A percentile compares a stretch with the other conserved stretches of the same genome.
Conservation (phyloP, 352 stramenopile genomes). For the Phytophthora constricta region DNA sequence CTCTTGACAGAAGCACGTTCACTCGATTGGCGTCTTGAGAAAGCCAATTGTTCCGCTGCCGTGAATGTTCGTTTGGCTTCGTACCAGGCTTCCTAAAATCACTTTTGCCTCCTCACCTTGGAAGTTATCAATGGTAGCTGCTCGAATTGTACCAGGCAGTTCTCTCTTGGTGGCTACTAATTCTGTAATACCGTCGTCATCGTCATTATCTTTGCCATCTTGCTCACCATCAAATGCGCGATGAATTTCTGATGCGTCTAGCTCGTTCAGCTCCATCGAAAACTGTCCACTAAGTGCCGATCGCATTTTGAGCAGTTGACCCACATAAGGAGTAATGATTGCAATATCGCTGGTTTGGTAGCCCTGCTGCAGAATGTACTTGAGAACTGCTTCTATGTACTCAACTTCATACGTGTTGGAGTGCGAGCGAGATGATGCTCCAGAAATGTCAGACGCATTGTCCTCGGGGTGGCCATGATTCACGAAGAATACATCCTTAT, state of each 20-base stretch:
- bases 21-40: constrained; percentile 69
- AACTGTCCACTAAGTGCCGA: constrained; percentile 46
- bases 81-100: constrained; percentile 72
- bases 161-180: constrained; percentile 38
- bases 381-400: constrained; percentile 67
- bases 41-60: constrained; percentile 68
- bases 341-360: constrained; percentile 69
- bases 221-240: constrained; percentile 41
- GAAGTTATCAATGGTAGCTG: constrained; percentile 74
- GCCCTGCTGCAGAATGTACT: constrained; percentile 75
- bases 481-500: constrained; percentile 77
- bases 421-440: constrained; percentile 49
- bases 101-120: constrained; percentile 81
- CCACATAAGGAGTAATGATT: constrained; percentile 85
- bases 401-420: constrained; percentile 73
- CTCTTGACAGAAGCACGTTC: constrained; percentile 74
- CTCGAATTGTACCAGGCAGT: constrained; percentile 41
- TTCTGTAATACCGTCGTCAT: constrained; percentile 12
- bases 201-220: constrained; percentile 28
- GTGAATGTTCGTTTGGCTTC: constrained; percentile 48
- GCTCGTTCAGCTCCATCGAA: constrained; percentile 44
- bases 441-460: constrained; percentile 20
- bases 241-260: constrained; percentile 53
- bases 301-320: constrained; percentile 73
- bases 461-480: constrained; percentile 63